Evolutionary conservation across 139 green algal species (phyloP), one percentile per base, ranked within the genome.

Genomic region (Chlorella sp.): DNA sequence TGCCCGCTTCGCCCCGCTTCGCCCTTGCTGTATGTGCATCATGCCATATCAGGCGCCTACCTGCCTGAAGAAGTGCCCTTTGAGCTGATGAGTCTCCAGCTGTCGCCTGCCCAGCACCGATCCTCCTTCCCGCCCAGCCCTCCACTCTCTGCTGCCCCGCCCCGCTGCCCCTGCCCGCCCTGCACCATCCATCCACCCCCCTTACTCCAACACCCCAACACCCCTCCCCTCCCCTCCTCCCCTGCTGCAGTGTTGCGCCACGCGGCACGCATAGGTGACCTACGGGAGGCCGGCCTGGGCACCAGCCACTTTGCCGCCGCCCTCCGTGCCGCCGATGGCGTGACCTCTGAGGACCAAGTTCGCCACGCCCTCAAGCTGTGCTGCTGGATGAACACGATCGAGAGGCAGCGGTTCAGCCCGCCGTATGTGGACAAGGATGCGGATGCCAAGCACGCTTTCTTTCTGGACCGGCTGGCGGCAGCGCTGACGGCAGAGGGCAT

Each of bases 321-420:
- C 30, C 61, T 40, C 26, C 37, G 78, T 32, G 18, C 19, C 18
- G 86, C 78, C 60, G 87, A 90, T 19, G 87, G 87, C 28, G 40
- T 90, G 16, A 26, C 39, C 4, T 53, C 26, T 2, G 77, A 86
- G 60, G 86, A 39, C n/a, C 53, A 89, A 42, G 78, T 81, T 37
- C 78, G 61, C 32, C 78, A 80, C 0, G 95, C 95, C 0, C 93
- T 97, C 32, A 96, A 96, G 91, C 91, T 97, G 36, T 89, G 66
- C 53, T 96, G 94, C 89, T 96, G 94, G 95, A 82, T 97, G 53
- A 96, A 95, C 92, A 95, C 89, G 1, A 40, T 95, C 71, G 95
- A 97, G 92, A 86, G 85, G n/a, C 84, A 36, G 26, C 80, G 90
- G 16, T 97, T 97, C 89, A 91, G 77, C 9, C 91, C 92, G 12